Evolutionary conservation across 179 eudicot genomes (phyloP).

Genomic region (Camellia oleifera): DNA sequence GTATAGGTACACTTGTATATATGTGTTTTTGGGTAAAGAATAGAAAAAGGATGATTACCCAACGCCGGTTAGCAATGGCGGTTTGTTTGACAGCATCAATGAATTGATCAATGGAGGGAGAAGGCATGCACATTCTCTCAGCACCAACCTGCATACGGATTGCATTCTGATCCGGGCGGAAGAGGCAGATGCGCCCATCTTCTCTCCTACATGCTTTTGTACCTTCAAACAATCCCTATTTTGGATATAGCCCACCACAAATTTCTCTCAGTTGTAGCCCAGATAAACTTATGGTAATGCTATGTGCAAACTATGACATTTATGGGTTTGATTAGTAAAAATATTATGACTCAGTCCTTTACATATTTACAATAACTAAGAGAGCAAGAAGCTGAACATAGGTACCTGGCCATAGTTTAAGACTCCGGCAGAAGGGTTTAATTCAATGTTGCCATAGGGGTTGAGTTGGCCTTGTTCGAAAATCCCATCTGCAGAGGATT

Average conservation of each 20-base stretch:
- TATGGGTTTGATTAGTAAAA: not conserved
- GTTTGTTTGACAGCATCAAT: constrained; percentile 81
- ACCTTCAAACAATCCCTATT: constrained; percentile 84
- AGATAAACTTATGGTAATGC: not conserved
- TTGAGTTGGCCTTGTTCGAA: constrained; percentile 52
- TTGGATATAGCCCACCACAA: not conserved
- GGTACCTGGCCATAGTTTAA: constrained; percentile 72
- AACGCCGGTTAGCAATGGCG: constrained; percentile 71
- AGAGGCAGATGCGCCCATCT: constrained; percentile 56
- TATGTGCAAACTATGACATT: not conserved
- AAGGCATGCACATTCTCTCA: constrained; percentile 89
- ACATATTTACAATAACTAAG: not conserved
- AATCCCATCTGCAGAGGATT: constrained; percentile 37
- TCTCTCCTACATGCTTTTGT: constrained; percentile 66
- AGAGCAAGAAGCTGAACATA: not conserved
- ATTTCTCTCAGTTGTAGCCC: too few species aligned
- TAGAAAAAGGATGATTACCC: constrained; percentile 43
- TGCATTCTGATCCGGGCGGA: constrained; percentile 82
- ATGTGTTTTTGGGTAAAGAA: not conserved
- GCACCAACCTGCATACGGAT: constrained; percentile 78
- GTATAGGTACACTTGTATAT: not conserved
- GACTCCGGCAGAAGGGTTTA: constrained; percentile 76
- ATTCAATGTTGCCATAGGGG: constrained; percentile 64
- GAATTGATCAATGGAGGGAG: constrained; percentile 73
- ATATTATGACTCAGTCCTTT: too few species aligned